phyloP scores from a whole-genome alignment of 2,329 filamentous ascomycete genomes.

The Fusarium acutatum region DNA sequence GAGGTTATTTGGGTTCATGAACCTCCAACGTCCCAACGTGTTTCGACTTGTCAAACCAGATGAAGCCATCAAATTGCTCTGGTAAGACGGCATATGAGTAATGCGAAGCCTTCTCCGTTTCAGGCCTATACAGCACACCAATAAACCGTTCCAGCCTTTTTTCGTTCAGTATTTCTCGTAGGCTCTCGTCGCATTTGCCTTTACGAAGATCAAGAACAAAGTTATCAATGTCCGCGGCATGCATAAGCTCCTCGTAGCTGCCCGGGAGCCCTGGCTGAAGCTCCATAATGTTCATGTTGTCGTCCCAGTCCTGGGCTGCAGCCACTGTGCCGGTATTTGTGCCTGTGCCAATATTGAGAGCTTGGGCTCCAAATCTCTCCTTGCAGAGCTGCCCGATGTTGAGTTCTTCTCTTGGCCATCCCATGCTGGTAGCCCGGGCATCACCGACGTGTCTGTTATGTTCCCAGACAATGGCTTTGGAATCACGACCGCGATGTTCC shows the following conservation, averaged over 20 bases:
- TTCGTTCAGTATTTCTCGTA: constrained; percentile 7
- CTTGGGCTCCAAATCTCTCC: neutral
- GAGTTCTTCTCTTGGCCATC: constrained; percentile 22
- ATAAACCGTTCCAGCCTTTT: constrained; percentile 24
- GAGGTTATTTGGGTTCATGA: constrained; percentile 18
- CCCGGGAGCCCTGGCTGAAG: constrained; percentile 8
- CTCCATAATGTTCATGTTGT: constrained; percentile 20
- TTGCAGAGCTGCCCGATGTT: constrained; percentile 26
- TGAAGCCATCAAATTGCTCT: constrained; percentile 25
- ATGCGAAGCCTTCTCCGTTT: constrained; percentile 24
- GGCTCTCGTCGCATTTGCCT: constrained; percentile 3
- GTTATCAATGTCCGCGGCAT: constrained; percentile 8
- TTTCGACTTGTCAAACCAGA: constrained; percentile 29
- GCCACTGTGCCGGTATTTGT: constrained; percentile 24
- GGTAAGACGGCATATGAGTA: constrained; percentile 20
- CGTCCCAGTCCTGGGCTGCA: constrained; percentile 22
- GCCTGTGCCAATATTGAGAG: constrained; percentile 21
- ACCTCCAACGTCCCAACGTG: constrained; percentile 20
- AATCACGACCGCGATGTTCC: constrained; percentile 8
- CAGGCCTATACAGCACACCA: constrained; percentile 20
- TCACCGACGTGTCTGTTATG: constrained; percentile 29
- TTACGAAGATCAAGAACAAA: constrained; percentile 20
- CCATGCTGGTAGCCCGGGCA: constrained; percentile 26
- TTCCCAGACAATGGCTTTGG: constrained; percentile 28
- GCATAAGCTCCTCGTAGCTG: constrained; percentile 32